Percentiles rank a stretch among this genome's conserved stretches.
These are phyloP conservation scores for Hippophae gyantsensis DNA, from an alignment of 306 rosid species.

Conservation along the genomic window DNA sequence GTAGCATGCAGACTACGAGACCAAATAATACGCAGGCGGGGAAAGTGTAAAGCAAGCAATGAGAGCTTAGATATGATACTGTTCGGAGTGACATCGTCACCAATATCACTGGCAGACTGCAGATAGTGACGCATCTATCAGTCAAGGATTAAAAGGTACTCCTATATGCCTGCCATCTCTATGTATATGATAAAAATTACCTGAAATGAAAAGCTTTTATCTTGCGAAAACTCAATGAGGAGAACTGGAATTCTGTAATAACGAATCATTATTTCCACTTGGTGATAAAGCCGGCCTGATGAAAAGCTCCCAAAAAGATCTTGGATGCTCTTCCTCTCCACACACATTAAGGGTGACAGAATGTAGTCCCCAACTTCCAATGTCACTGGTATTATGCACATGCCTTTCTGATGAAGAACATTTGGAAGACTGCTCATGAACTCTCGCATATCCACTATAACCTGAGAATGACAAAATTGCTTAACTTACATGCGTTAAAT, in stretches of 20 bases:
- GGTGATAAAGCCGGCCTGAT: slow-evolving; percentile 94
- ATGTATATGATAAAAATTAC: slow-evolving; percentile 27
- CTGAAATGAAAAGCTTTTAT: slow-evolving; percentile 97
- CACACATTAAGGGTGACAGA: slow-evolving; percentile 87
- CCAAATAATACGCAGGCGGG: slow-evolving; percentile 90
- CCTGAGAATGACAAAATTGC: slow-evolving; percentile 43
- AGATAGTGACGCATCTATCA: slow-evolving; percentile 10
- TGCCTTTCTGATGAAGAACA: slow-evolving; percentile 95
- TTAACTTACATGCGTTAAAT: slow-evolving; percentile 10
- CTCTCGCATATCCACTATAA: slow-evolving; percentile 95
- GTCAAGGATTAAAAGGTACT: slow-evolving; percentile 5
- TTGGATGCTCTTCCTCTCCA: slow-evolving; percentile 96
- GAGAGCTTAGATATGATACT: slow-evolving; percentile 89
- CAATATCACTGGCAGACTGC: slow-evolving; percentile 92
- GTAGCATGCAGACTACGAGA: slow-evolving; percentile 91
- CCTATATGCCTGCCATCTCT: background rate
- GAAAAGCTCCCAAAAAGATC: slow-evolving; percentile 96
- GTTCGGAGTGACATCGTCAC: slow-evolving; percentile 86
- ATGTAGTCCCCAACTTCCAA: slow-evolving; percentile 97
- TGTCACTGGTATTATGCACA: slow-evolving; percentile 82
- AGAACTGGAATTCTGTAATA: slow-evolving; percentile 92
- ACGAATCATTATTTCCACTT: slow-evolving; percentile 90
- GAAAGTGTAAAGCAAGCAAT: slow-evolving; percentile 77
- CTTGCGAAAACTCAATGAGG: slow-evolving; percentile 90
- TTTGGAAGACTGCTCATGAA: slow-evolving; percentile 99